Evolutionary conservation across 2,329 filamentous ascomycete species (phyloP).

Genomic region (Diaporthe citriasiana): DNA sequence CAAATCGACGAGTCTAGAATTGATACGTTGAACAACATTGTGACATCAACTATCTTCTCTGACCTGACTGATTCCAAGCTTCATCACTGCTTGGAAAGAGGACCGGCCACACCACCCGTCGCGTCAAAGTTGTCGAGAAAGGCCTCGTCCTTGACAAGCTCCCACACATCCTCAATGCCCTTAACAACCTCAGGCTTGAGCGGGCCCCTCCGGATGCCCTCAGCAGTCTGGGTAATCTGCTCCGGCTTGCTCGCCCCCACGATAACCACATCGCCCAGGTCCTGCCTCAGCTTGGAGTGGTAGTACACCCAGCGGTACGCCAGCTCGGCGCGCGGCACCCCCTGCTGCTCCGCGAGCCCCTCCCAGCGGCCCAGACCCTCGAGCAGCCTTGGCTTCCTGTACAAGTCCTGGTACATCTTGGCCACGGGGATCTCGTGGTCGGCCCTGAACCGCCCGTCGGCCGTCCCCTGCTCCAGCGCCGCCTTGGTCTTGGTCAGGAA

Average conservation of each 20-base stretch:
- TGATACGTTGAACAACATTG: not conserved
- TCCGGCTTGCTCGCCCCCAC: conserved; percentile 59
- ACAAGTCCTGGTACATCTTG: conserved; percentile 44
- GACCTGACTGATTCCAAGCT: no score
- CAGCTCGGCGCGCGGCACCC: conserved; percentile 68
- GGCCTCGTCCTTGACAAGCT: conserved; percentile 70
- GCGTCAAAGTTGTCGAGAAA: conserved; percentile 17
- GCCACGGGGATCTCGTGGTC: conserved; percentile 57
- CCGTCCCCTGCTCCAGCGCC: conserved; percentile 52
- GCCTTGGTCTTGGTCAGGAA: conserved; percentile 64
- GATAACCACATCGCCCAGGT: conserved; percentile 55
- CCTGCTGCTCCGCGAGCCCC: conserved; percentile 62
- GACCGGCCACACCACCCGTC: not conserved
- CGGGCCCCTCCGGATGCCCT: conserved; percentile 70
- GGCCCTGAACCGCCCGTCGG: conserved; percentile 54
- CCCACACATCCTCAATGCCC: conserved; percentile 83
- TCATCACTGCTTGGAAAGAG: not conserved
- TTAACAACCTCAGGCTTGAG: conserved; percentile 79
- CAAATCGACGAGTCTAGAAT: not conserved
- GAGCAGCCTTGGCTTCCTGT: conserved; percentile 58
- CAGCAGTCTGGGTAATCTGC: conserved; percentile 65
- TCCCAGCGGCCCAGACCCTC: conserved; percentile 64
- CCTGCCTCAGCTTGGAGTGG: conserved; percentile 61
- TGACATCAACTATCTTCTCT: not conserved
- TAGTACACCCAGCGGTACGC: conserved; percentile 72